Conservation (phyloP, 768 basidiomycete species). For the Auriscalpium microsporum region DNA sequence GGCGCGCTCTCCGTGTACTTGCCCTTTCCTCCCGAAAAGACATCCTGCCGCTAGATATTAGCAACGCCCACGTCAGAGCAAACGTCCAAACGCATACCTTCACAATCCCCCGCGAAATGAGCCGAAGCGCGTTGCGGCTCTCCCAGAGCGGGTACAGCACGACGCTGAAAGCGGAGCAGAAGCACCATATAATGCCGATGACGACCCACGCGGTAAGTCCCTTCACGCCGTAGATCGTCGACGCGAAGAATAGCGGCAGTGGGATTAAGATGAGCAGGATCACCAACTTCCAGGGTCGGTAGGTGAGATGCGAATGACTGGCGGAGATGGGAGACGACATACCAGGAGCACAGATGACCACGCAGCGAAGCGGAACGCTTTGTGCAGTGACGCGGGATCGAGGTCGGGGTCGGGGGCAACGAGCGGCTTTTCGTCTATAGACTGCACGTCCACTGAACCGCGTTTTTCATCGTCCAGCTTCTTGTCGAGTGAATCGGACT, state of each 20-base stretch:
- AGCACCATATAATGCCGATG: slow-evolving; percentile 79
- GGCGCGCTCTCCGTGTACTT: slow-evolving; percentile 23
- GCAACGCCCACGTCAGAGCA: neutral
- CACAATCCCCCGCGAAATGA: slow-evolving; percentile 53
- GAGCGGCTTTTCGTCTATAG: slow-evolving; percentile 27
- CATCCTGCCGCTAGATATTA: slow-evolving; percentile 26
- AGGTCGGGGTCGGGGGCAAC: slow-evolving; percentile 41
- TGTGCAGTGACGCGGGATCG: slow-evolving; percentile 54
- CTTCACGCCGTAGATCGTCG: slow-evolving; percentile 53
- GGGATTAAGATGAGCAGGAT: slow-evolving; percentile 71
- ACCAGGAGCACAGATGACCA: slow-evolving; percentile 65
- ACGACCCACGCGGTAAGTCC: slow-evolving; percentile 77
- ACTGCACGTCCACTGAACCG: slow-evolving; percentile 13
- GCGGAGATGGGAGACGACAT: slow-evolving; percentile 15
- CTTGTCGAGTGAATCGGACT: slow-evolving; percentile 15
- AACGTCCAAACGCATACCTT: slow-evolving; percentile 37
- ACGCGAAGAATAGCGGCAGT: slow-evolving; percentile 78
- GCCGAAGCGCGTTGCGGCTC: slow-evolving; percentile 54
- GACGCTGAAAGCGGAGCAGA: slow-evolving; percentile 64
- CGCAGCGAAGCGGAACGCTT: slow-evolving; percentile 76
- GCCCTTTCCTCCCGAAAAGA: slow-evolving; percentile 33
- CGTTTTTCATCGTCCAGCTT: slow-evolving; percentile 30
- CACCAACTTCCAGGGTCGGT: slow-evolving; percentile 33
- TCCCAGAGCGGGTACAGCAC: slow-evolving; percentile 86
- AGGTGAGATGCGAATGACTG: neutral